Conservation (phyloP, 2,329 filamentous ascomycete genomes). For the Claviceps digitariae region DNA sequence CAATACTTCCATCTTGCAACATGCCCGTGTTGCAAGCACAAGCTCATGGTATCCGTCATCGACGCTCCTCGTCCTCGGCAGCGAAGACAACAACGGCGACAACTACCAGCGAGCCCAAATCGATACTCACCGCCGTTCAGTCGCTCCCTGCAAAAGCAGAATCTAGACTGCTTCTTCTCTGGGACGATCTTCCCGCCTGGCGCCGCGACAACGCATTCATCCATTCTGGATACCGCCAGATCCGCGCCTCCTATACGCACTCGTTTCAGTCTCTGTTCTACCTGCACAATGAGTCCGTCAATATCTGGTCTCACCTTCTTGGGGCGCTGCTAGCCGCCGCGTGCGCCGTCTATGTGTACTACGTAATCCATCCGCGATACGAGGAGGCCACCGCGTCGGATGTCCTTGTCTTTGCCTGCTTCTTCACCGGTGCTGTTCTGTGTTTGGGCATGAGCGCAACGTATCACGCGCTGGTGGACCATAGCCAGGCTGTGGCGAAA, state of each 20-base stretch:
- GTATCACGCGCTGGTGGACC: slow-evolving; percentile 76
- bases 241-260: slow-evolving; percentile 31
- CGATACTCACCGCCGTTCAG: slow-evolving; percentile 14
- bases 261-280: slow-evolving; percentile 35
- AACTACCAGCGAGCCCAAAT: slow-evolving; percentile 6
- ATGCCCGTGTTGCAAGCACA: not conserved
- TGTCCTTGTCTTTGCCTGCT: slow-evolving; percentile 61
- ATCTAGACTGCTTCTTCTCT: slow-evolving; percentile 31
- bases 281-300: slow-evolving; percentile 49
- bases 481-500: slow-evolving; percentile 61
- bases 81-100: slow-evolving; percentile 9
- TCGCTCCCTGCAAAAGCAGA: slow-evolving; percentile 21
- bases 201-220: slow-evolving; percentile 48
- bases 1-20: not conserved
- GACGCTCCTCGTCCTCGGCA: slow-evolving; percentile 15
- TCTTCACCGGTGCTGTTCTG: slow-evolving; percentile 59
- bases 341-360: slow-evolving; percentile 39
- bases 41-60: not conserved
- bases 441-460: slow-evolving; percentile 74
- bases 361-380: slow-evolving; percentile 50
- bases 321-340: slow-evolving; percentile 48
- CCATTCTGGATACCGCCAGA: slow-evolving; percentile 37
- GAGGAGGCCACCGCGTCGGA: slow-evolving; percentile 47
- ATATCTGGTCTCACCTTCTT: slow-evolving; percentile 50
- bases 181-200: slow-evolving; percentile 46